Percentiles rank a stretch among this genome's conserved stretches.
Evolutionary conservation across 331 rosid genomes (phyloP).

Genomic region (Malus hybrid): DNA sequence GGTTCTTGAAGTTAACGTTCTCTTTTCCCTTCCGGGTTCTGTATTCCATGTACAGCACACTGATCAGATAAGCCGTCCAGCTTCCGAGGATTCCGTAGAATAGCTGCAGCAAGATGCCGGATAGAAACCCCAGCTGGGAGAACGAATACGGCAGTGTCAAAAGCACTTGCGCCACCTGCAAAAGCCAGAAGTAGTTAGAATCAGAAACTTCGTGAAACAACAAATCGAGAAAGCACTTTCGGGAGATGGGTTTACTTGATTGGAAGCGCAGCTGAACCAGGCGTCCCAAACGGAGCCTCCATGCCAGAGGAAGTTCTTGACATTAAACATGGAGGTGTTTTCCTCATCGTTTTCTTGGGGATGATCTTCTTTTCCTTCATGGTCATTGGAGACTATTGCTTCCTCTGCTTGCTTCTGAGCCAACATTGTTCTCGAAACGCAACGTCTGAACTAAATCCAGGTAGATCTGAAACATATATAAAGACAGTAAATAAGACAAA

Average conservation of each 20-base stretch:
- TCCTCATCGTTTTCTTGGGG: conserved; percentile 18
- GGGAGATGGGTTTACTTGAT: conserved; percentile 47
- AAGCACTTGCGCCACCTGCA: conserved; percentile 91
- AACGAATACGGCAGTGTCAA: conserved; percentile 87
- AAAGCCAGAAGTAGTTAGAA: not conserved
- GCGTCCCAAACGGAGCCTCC: conserved; percentile 99
- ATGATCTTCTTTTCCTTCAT: conserved; percentile 31
- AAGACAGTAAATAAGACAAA: conserved; percentile 36
- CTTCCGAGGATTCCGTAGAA: conserved; percentile 89
- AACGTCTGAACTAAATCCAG: conserved; percentile 16
- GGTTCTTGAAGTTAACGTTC: conserved; percentile 81
- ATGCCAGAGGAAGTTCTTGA: conserved; percentile 80
- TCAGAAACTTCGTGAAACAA: not conserved
- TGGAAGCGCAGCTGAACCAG: conserved; percentile 98
- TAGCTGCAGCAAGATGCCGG: conserved; percentile 74
- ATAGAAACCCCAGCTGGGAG: conserved; percentile 86
- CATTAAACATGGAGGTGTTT: conserved; percentile 36
- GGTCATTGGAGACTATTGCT: conserved; percentile 58
- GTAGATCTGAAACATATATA: conserved; percentile 44
- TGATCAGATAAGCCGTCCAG: conserved; percentile 96
- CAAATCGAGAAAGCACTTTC: not conserved
- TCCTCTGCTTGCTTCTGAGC: conserved; percentile 83
- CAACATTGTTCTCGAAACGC: conserved; percentile 47
- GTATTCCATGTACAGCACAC: conserved; percentile 84
- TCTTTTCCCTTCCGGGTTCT: conserved; percentile 86